Conservation (phyloP, 768 basidiomycete genomes). For the Boletus pseudo-olivaceus region DNA sequence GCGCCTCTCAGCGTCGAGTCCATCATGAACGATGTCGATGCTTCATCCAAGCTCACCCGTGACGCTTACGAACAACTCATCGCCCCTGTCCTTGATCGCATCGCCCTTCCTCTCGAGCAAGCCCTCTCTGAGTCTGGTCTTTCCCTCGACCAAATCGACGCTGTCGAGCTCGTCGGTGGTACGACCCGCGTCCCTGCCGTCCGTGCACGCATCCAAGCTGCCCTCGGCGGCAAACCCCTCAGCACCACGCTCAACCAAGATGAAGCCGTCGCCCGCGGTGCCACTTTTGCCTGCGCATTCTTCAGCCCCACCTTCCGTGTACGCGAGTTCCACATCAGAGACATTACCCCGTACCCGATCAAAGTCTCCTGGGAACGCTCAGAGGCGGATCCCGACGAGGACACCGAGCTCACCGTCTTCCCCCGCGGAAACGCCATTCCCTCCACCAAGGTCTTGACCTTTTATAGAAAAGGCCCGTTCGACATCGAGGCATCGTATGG, state of each 20-base stretch:
- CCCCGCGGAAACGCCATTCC: slow-evolving; percentile 81
- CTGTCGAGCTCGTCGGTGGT: slow-evolving; percentile 92
- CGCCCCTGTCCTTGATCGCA: slow-evolving; percentile 68
- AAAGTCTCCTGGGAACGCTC: slow-evolving; percentile 83
- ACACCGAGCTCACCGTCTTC: slow-evolving; percentile 91
- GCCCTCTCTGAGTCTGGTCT: slow-evolving; percentile 82
- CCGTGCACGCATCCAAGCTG: slow-evolving; percentile 79
- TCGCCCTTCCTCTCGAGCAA: slow-evolving; percentile 68
- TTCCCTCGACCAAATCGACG: slow-evolving; percentile 79
- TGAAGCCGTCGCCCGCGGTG: slow-evolving; percentile 93
- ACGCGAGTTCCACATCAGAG: slow-evolving; percentile 87
- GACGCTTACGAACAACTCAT: slow-evolving; percentile 83
- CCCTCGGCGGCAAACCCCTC: slow-evolving; percentile 80
- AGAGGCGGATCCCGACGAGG: slow-evolving; percentile 76
- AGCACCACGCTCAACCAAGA: slow-evolving; percentile 96
- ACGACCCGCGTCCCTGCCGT: slow-evolving; percentile 91
- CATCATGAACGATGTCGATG: slow-evolving; percentile 95
- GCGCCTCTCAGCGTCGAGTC: slow-evolving; percentile 91
- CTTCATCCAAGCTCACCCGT: slow-evolving; percentile 77
- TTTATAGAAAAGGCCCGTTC: slow-evolving; percentile 87
- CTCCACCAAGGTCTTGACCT: slow-evolving; percentile 93
- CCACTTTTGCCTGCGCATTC: slow-evolving; percentile 96
- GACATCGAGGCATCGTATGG: slow-evolving; percentile 85
- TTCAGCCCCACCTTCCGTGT: slow-evolving; percentile 98
- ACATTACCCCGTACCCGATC: slow-evolving; percentile 85